Conservation (phyloP, 1,139 yeast species). For the Pichia cactophila region DNA sequence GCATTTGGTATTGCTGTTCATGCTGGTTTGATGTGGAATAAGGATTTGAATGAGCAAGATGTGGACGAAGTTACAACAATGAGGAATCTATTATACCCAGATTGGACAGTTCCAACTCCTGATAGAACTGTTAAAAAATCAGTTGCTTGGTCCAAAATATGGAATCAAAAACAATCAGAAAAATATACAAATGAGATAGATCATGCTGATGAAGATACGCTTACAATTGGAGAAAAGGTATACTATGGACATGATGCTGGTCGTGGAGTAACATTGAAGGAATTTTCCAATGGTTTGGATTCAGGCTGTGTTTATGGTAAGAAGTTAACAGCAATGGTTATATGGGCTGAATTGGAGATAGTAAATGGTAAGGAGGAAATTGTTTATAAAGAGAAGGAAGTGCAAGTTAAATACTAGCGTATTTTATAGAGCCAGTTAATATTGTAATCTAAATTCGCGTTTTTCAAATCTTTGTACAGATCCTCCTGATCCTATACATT, state of each 20-base stretch:
- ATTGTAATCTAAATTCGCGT: no score
- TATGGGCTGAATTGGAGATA: conserved; percentile 29
- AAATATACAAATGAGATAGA: conserved; percentile 9
- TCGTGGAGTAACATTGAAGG: conserved; percentile 58
- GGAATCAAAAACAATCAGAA: conserved; percentile 42
- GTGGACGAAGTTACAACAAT: conserved; percentile 56
- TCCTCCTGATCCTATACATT: no score
- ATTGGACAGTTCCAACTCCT: conserved; percentile 45
- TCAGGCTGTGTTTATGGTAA: conserved; percentile 77
- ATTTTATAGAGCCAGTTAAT: background rate
- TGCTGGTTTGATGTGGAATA: conserved; percentile 67
- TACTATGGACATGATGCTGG: conserved; percentile 89
- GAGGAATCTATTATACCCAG: conserved; percentile 54
- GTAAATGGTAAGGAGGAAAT: conserved; percentile 1
- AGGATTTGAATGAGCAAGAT: conserved; percentile 46
- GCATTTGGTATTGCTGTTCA: conserved; percentile 64
- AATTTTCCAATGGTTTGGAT: conserved; percentile 73
- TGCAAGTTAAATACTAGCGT: conserved; percentile 23
- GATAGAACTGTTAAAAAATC: conserved; percentile 43
- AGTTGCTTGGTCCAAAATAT: conserved; percentile 51
- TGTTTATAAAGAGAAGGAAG: conserved; percentile 13
- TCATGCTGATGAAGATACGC: conserved; percentile 7
- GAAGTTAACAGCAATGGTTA: conserved; percentile 55
- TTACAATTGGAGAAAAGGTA: conserved; percentile 39
- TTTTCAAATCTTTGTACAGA: no score